A percentile compares a stretch with the other conserved stretches of the same genome.
Conservation (phyloP, 148 eudicot genomes). For the Chenopodium suecicum region DNA sequence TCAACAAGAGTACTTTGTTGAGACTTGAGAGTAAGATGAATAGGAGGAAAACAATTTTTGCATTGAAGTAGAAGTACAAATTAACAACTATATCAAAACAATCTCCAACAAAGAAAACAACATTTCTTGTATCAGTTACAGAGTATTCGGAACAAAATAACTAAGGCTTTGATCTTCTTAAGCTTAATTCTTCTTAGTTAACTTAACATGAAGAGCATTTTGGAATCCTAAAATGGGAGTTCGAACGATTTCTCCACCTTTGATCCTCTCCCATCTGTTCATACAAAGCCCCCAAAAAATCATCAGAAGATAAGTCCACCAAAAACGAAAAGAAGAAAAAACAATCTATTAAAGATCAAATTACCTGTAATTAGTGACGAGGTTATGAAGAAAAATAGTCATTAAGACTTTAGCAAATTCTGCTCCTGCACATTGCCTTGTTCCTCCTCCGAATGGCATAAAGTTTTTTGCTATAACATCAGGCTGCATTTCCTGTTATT, state of each 20-base stretch:
- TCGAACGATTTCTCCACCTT: constrained; percentile 38
- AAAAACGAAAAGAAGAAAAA: too few species aligned
- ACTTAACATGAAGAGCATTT: constrained; percentile 32
- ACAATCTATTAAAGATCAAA: not conserved
- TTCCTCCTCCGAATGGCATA: constrained; percentile 50
- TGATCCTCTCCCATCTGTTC: constrained; percentile 35
- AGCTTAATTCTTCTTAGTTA: constrained; percentile 12
- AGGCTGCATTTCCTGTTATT: constrained; percentile 26
- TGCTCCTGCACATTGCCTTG: constrained; percentile 49
- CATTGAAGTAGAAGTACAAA: not conserved
- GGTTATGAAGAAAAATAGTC: constrained; percentile 40
- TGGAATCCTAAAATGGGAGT: constrained; percentile 32
- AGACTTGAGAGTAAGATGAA: too few species aligned
- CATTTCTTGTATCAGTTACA: not conserved
- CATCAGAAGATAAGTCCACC: not conserved
- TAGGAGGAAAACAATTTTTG: too few species aligned
- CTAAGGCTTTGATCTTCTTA: not conserved
- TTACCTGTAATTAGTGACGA: constrained; percentile 41
- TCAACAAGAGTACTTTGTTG: too few species aligned
- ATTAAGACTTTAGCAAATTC: constrained; percentile 38
- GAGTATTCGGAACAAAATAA: not conserved
- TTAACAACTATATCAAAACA: not conserved
- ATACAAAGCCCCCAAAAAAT: not conserved
- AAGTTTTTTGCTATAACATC: constrained; percentile 35
- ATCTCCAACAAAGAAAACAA: not conserved